Conservation (phyloP, 352 stramenopile genomes). For the Pythium brachiatum region DNA sequence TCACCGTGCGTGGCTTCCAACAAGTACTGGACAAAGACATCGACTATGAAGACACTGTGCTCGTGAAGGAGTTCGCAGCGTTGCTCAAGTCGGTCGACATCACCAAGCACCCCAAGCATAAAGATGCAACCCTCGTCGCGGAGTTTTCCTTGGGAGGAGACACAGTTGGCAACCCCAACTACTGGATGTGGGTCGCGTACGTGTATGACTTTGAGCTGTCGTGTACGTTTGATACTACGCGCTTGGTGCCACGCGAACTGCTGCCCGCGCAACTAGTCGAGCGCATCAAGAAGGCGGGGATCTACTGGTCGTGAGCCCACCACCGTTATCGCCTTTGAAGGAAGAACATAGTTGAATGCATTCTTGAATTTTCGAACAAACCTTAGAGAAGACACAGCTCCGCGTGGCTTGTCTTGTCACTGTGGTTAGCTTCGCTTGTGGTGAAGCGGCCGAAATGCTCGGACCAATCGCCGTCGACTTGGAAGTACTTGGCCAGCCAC, state of each 20-base stretch:
- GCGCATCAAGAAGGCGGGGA: slow-evolving; percentile 44
- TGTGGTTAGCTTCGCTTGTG: too few relatives aligned
- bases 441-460: slow-evolving; percentile 63
- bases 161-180: not conserved
- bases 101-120: not conserved
- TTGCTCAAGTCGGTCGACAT: not conserved
- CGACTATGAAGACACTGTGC: not conserved
- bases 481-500: slow-evolving; percentile 77
- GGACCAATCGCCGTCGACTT: slow-evolving; percentile 74
- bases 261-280: slow-evolving; percentile 44
- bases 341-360: not conserved
- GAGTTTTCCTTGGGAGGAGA: not conserved
- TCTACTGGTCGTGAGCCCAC: slow-evolving; percentile 30
- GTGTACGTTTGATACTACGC: slow-evolving; percentile 36
- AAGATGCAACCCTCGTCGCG: not conserved
- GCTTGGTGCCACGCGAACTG: slow-evolving; percentile 41
- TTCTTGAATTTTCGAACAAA: not conserved
- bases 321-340: not conserved
- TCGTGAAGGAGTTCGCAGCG: not conserved
- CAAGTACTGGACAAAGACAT: not conserved
- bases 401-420: too few relatives aligned
- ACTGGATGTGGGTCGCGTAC: slow-evolving; percentile 42
- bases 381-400: too few relatives aligned
- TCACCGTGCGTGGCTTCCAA: not conserved
- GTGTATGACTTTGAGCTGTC: slow-evolving; percentile 39